Conservation (phyloP, 1,139 yeast genomes). For the Kodamaea arcana region DNA sequence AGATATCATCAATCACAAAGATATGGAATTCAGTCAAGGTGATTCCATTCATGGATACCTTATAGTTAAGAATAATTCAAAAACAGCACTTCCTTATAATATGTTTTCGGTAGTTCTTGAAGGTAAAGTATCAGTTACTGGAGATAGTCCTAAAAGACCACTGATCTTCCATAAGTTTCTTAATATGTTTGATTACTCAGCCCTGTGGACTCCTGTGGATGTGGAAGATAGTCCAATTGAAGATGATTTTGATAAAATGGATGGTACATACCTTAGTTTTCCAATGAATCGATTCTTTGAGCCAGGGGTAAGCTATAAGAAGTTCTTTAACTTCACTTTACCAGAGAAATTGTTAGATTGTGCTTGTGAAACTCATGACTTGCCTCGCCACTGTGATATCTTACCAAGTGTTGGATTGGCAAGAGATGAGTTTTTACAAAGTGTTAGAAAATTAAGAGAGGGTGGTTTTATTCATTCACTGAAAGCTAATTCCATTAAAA, state of each 20-base stretch:
- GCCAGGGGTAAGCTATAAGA: constrained; percentile 34
- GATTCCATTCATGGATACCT: constrained; percentile 47
- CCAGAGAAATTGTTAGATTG: constrained; percentile 36
- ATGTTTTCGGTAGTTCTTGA: constrained; percentile 58
- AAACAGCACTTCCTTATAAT: constrained; percentile 44
- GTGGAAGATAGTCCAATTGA: constrained; percentile 8
- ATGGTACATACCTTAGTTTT: constrained; percentile 18
- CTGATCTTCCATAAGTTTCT: constrained; percentile 20
- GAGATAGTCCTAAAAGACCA: constrained; percentile 11
- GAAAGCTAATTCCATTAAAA: no score
- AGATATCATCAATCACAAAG: constrained; percentile 12
- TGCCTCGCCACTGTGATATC: constrained; percentile 32
- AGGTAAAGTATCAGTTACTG: constrained; percentile 29
- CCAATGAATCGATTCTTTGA: constrained; percentile 25
- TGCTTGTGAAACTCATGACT: constrained; percentile 30
- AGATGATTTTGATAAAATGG: constrained; percentile 24
- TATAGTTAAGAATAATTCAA: constrained; percentile 39
- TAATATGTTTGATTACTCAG: constrained; percentile 27
- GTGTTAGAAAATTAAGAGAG: constrained; percentile 16
- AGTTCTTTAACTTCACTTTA: constrained; percentile 35
- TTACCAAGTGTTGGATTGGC: constrained; percentile 34
- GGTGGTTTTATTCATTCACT: not conserved
- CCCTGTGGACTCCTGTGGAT: constrained; percentile 20
- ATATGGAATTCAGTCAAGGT: constrained; percentile 18
- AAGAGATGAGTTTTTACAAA: constrained; percentile 19